Evolutionary conservation across 495 filamentous ascomycete genomes (phyloP), one percentile per base, ranked within the genome.

Genomic region (Margaritispora aquatica): DNA sequence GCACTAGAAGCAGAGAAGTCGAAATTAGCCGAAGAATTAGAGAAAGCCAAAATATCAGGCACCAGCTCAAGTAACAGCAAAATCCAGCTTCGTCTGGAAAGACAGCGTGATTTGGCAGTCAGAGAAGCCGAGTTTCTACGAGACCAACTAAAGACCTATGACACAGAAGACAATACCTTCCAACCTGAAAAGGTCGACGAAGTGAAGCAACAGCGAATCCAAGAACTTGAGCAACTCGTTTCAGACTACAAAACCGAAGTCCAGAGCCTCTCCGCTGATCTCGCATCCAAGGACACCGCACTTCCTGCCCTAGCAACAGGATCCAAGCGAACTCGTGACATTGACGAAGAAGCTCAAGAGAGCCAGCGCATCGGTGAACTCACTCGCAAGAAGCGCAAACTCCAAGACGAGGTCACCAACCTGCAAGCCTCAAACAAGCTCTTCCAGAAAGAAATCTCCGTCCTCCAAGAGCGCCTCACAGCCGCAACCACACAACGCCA

Each of bases 91-190:
- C 75, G 83, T 7, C 58, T 82, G 0, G 93, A 99, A 66, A 78
- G 93, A 36, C 92, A 97, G 68, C 86, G 89, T 57, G 82, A 82
- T 7, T 80, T 97, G 2, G 90, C 90, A 3, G 72, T 90, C 21
- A 96, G 96, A 66, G 95, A 99, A 69, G 89, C 95, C 7, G 90
- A 97, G 62, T 94, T 93, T 69, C 79, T 99, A 8, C 88, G 95
- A 17, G 93, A 88, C 3, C 94, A 99, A 66, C 75, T 97, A 22
- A 95, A 96, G 69, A 87, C 88, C 0, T 96, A 92, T 57, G 93
- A 96, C 60, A 81, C 84, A 23, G 95, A 97, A 71, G 92, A 97
- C 69, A 78, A 80, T 44, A 93, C 91, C 1, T 87, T 96, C 74
- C 84, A 92, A 57, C 79, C 84, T 1, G 88, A 89, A 17, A 83